A percentile compares a stretch with the other conserved stretches of the same genome.
Conservation (phyloP, 1,284 basidiomycete species). For the Malassezia dermatis region DNA sequence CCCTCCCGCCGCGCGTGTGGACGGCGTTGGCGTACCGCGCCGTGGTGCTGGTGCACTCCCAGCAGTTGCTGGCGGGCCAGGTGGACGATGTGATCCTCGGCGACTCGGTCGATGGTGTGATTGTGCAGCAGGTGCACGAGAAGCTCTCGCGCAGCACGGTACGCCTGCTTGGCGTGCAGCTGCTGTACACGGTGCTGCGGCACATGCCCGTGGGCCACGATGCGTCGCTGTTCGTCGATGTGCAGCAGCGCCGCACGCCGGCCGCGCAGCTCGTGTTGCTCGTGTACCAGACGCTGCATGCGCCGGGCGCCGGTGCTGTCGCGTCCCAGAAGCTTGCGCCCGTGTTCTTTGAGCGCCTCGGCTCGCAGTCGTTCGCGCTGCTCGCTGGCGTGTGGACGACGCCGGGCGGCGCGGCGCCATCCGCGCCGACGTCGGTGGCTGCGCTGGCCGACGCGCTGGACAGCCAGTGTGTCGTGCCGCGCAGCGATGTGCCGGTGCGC, state of each 20-base stretch:
- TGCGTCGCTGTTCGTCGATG: constrained; percentile 10
- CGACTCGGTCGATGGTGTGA: not conserved
- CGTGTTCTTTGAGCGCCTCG: constrained; percentile 9
- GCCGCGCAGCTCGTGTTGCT: constrained; percentile 11
- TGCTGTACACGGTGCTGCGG: constrained; percentile 1
- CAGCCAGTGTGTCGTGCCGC: constrained; percentile 56
- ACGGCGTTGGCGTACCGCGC: not conserved
- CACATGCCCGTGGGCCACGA: constrained; percentile 5
- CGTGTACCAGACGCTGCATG: constrained; percentile 12
- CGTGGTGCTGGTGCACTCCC: not conserved
- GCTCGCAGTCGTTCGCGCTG: not conserved
- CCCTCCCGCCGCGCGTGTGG: constrained; percentile 1
- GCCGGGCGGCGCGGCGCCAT: not conserved
- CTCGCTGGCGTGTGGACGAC: constrained; percentile 12
- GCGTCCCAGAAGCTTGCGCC: constrained; percentile 6
- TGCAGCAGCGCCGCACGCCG: constrained; percentile 11
- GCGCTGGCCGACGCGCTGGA: constrained; percentile 19
- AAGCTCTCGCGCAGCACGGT: constrained; percentile 8
- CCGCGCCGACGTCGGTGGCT: not conserved
- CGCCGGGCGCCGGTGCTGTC: not conserved
- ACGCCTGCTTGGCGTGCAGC: constrained; percentile 8
- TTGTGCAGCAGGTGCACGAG: not conserved
- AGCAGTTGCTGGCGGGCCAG: constrained; percentile 13
- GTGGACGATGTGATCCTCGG: not conserved
- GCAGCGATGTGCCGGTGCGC: constrained; percentile 63